Percentiles rank a stretch among this genome's conserved stretches.
These are phyloP conservation scores for Zoysia japonica DNA, from an alignment of 176 grass and related monocot species.

Conservation along the genomic window DNA sequence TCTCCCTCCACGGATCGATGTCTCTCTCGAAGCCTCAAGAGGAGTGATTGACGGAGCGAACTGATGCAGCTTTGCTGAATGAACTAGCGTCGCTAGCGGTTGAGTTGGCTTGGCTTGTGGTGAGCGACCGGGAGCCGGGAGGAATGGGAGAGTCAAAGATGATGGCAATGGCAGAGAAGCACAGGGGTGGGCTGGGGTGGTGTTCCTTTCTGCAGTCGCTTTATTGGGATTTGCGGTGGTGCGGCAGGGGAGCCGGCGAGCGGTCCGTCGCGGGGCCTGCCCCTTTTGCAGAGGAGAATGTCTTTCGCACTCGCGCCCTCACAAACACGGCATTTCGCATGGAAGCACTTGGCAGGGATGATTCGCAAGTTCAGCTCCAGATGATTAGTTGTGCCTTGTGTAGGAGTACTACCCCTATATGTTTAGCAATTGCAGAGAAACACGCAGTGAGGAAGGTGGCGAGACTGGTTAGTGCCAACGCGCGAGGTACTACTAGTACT, in stretches of 20 bases:
- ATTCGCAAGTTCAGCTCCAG: not conserved
- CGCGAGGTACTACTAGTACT: not conserved
- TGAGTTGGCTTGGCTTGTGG: not conserved
- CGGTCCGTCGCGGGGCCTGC: not conserved
- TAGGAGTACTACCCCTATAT: too few relatives aligned
- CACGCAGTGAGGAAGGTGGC: too few relatives aligned
- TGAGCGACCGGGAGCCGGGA: not conserved
- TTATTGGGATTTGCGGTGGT: not conserved
- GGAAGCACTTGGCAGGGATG: not conserved
- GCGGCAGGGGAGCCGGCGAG: not conserved
- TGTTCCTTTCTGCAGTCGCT: too few relatives aligned
- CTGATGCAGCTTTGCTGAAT: not conserved
- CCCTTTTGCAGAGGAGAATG: not conserved
- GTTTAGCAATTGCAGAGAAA: too few relatives aligned
- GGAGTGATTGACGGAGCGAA: not conserved
- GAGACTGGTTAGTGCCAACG: not conserved
- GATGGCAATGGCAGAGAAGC: slow-evolving; percentile 8
- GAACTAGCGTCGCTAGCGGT: not conserved
- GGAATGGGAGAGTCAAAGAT: slow-evolving; percentile 42
- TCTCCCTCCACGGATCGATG: too few relatives aligned
- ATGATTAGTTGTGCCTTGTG: not conserved
- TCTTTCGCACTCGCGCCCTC: slow-evolving; percentile 3
- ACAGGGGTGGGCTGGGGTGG: not conserved
- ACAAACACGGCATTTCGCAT: not conserved
- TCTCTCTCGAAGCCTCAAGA: not conserved